These are phyloP conservation scores for Colletotrichum acutatum DNA, from an alignment of 2,329 filamentous ascomycete species.

Conservation along the genomic window DNA sequence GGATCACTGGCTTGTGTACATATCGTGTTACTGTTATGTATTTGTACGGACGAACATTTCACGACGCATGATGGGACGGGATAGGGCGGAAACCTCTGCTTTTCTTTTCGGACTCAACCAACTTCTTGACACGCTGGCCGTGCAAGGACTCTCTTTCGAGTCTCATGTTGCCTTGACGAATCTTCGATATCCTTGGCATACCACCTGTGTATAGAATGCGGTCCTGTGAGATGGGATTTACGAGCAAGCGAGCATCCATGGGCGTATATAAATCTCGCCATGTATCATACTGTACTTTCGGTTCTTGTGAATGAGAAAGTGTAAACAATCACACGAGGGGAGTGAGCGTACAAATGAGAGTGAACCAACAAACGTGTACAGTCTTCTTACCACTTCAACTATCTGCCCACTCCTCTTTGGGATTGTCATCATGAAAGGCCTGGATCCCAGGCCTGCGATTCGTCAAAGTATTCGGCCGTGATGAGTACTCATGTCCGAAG, in stretches of 20 bases:
- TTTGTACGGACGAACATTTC: constrained; percentile 11
- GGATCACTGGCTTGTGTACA: not conserved
- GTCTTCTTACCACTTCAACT: not conserved
- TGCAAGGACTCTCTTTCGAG: not conserved
- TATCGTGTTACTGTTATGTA: not conserved
- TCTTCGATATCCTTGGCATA: not conserved
- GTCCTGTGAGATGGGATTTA: not conserved
- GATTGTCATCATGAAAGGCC: not conserved
- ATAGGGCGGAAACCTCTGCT: not conserved
- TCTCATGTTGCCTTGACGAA: not conserved
- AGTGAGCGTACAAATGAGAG: not conserved
- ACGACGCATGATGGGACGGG: constrained; percentile 4
- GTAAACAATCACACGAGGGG: not conserved
- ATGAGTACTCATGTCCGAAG: not conserved
- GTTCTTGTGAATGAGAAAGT: not conserved
- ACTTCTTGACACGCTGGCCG: constrained; percentile 12
- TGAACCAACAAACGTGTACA: not conserved
- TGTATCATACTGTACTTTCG: not conserved
- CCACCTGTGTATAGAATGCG: not conserved
- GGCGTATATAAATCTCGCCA: not conserved
- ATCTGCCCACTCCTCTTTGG: not conserved
- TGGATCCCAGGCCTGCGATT: not conserved
- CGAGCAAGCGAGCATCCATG: constrained; percentile 1
- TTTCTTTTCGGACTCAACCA: not conserved
- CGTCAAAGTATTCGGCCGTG: not conserved